Conservation (phyloP, 768 basidiomycete species). For the Paxillus rubicundulus region DNA sequence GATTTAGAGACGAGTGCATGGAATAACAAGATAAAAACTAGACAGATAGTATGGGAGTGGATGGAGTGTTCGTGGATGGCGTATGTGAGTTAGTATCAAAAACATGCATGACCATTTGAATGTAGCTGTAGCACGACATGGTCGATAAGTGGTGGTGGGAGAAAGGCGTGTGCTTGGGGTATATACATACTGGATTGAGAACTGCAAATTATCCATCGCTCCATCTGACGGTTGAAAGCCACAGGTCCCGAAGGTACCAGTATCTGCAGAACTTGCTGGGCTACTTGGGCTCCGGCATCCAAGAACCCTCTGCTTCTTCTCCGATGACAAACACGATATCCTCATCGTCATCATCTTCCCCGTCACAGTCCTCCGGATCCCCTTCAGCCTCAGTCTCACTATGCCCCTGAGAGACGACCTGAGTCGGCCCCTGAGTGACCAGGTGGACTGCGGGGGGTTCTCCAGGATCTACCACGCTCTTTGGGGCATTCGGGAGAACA, state of each 20-base stretch:
- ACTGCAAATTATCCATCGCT: not conserved
- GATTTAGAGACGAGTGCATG: not conserved
- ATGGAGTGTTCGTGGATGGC: not conserved
- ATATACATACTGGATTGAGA: not conserved
- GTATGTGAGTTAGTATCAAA: not conserved
- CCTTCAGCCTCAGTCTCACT: constrained; percentile 26
- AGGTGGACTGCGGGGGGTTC: not conserved
- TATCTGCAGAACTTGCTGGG: constrained; percentile 2
- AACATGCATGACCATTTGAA: not conserved
- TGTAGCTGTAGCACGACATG: too few species aligned
- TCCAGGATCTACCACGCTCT: constrained; percentile 35
- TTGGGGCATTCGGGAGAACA: constrained; percentile 56
- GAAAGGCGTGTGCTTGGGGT: not conserved
- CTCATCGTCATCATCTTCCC: constrained; percentile 68
- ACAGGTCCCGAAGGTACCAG: not conserved
- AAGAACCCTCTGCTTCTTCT: constrained; percentile 39
- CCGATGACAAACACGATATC: constrained; percentile 75
- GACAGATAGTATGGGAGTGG: not conserved
- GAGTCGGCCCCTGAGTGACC: constrained; percentile 1
- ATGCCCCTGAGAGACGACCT: not conserved
- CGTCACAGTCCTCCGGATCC: constrained; percentile 36
- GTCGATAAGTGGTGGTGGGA: not conserved
- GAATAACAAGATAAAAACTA: not conserved
- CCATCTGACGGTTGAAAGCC: not conserved
- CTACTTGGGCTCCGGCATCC: constrained; percentile 34